Evolutionary conservation across 2,329 filamentous ascomycete genomes (phyloP).

Genomic region (Hymenoscyphus linearis): DNA sequence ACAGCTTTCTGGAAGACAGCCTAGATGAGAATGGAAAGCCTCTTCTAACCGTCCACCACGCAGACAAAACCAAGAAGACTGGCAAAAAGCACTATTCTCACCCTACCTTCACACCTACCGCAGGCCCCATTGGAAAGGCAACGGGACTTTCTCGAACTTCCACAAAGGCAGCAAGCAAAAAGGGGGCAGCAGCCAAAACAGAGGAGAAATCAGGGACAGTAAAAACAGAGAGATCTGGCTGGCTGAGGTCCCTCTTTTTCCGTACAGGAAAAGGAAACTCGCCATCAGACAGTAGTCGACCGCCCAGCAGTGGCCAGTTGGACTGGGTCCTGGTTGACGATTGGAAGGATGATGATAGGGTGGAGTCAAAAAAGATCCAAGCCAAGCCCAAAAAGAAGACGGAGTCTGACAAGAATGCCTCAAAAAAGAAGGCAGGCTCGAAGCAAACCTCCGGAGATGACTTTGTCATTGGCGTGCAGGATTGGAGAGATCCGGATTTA

Average conservation of each 20-base stretch:
- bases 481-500: constrained; percentile 78
- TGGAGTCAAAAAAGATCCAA: constrained; percentile 32
- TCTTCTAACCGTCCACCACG: constrained; percentile 47
- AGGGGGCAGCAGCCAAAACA: constrained; percentile 21
- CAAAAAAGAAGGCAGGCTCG: constrained; percentile 18
- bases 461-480: constrained; percentile 79
- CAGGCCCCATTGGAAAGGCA: constrained; percentile 24
- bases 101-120: constrained; percentile 28
- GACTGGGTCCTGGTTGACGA: constrained; percentile 69
- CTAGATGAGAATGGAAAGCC: constrained; percentile 56
- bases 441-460: constrained; percentile 44
- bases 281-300: constrained; percentile 51
- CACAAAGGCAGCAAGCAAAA: constrained; percentile 27
- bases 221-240: constrained; percentile 32
- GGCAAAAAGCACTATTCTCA: constrained; percentile 26
- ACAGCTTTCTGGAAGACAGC: constrained; percentile 55
- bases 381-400: constrained; percentile 39
- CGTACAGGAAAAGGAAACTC: constrained; percentile 31
- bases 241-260: constrained; percentile 42
- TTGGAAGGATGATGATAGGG: constrained; percentile 52
- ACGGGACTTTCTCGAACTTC: constrained; percentile 29
- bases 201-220: constrained; percentile 18
- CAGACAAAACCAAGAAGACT: constrained; percentile 23
- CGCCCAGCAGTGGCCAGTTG: constrained; percentile 67
- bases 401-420: constrained; percentile 26